A percentile compares a stretch with the other conserved stretches of the same genome.
These are phyloP conservation scores for Pistacia vera DNA, from an alignment of 345 rosid genomes.

Conservation along the genomic window DNA sequence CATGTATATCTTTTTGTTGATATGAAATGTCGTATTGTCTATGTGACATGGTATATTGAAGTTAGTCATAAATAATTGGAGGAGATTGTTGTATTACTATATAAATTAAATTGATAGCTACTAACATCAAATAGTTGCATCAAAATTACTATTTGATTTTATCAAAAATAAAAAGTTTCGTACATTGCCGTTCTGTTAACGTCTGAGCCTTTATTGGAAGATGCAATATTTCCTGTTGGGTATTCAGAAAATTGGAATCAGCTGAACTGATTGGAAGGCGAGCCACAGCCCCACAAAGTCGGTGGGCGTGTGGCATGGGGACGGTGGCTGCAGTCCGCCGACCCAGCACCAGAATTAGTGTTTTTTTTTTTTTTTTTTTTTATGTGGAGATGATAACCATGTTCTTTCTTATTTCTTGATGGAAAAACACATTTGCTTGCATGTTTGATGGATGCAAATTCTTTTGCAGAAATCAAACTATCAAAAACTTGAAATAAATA, in stretches of 20 bases:
- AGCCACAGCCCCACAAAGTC: background rate
- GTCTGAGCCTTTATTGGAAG: background rate
- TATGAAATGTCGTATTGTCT: too few relatives aligned
- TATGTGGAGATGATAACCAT: background rate
- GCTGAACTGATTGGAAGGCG: background rate
- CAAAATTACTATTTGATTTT: too few relatives aligned
- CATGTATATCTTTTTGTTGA: too few relatives aligned
- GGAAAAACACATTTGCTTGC: background rate
- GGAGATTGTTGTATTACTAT: too few relatives aligned
- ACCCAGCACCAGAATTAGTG: slow-evolving; percentile 2
- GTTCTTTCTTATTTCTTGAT: background rate
- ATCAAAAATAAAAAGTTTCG: background rate
- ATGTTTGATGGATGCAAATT: background rate
- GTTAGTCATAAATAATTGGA: too few relatives aligned
- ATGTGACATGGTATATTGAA: too few relatives aligned
- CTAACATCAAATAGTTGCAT: too few relatives aligned
- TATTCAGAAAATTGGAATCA: background rate
- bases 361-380: background rate
- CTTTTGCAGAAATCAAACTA: background rate
- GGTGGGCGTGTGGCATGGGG: background rate
- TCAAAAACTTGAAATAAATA: background rate
- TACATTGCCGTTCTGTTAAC: background rate
- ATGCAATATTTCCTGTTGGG: too few relatives aligned
- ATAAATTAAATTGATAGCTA: too few relatives aligned
- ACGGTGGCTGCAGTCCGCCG: background rate